These are phyloP conservation scores for Boletus mariae DNA, from an alignment of 1,284 basidiomycete genomes.

Conservation along the genomic window DNA sequence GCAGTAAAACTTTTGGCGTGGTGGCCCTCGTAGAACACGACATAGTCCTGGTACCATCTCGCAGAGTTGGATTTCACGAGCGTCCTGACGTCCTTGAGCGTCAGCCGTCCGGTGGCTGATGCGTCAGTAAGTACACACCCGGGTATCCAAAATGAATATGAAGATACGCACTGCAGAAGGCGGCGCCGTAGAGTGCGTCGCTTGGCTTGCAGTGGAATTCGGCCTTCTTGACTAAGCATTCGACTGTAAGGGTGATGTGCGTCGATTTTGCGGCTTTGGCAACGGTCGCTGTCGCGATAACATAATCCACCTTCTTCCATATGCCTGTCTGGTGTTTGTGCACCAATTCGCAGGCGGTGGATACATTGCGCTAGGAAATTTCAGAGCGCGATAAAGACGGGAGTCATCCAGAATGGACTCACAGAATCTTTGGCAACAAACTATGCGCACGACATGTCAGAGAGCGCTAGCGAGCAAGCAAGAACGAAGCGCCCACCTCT, in stretches of 20 bases:
- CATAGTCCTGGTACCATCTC: no score
- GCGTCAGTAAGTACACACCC: background rate
- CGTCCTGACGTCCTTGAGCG: background rate
- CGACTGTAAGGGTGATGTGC: background rate
- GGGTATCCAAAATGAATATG: background rate
- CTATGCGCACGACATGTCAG: background rate
- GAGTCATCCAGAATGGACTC: background rate
- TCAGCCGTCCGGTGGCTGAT: background rate
- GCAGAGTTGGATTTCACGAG: background rate
- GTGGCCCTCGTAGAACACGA: no score
- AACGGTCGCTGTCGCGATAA: background rate
- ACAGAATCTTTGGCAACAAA: background rate
- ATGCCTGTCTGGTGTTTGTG: background rate
- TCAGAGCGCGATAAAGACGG: no score
- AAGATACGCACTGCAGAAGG: background rate
- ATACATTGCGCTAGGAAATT: background rate
- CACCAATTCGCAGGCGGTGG: background rate
- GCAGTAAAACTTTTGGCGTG: no score
- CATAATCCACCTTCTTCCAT: background rate
- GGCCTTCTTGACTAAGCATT: background rate
- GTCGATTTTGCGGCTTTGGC: background rate
- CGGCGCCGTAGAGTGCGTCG: background rate
- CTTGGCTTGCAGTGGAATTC: background rate
- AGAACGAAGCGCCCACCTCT: background rate
- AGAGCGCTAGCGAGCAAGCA: no score